Evolutionary conservation across 179 eudicot genomes (phyloP), one percentile per base, ranked within the genome.

Genomic region (Beta macrorhiza): DNA sequence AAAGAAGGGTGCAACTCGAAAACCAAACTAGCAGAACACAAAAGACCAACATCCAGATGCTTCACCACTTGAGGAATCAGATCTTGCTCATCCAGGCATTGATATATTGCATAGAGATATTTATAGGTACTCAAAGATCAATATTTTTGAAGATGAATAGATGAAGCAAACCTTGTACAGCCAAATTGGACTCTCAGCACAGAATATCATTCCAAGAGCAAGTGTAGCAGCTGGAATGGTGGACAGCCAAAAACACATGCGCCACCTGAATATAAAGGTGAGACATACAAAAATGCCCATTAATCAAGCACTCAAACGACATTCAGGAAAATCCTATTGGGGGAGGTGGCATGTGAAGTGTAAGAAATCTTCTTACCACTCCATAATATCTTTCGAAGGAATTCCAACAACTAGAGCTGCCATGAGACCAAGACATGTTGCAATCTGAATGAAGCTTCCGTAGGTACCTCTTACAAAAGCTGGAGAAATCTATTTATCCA

Each of bases 181-280:
- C 98, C 97, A 95, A 78, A 91, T 90, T 59, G 98, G 98, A 87
- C 97, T 92, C 84, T 95, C 98, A 44, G 89, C 98, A 86, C 93
- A 92, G 71, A 93, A 86, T 64, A 79, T 72, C 97, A 95, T 95
- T 71, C 88, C 87, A 84, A 93, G 81, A 81, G 90, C 97, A 85
- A 95, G 95, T 73, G 88, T 52, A 44, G 88, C 86, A 72, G 98
- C 97, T 20, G 98, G 98, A 86, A 95, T 84, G 42, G 86, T 83
- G 72, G 98, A 92, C 64, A 89, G 70, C 97, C 97, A 95, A 82
- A 95, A 95, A 86, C 98, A 95, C 78, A 87, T 73, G 45, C 98
- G 94, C 98, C 98, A 95, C 98, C 98, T 95, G 79, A 75, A 44
- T 72, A 78, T 25, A n/a, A 77, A 49, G 74, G 42, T 49, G 44